These are phyloP conservation scores for Diaporthe aspalathi DNA, from an alignment of 2,329 filamentous ascomycete genomes.

Conservation along the genomic window DNA sequence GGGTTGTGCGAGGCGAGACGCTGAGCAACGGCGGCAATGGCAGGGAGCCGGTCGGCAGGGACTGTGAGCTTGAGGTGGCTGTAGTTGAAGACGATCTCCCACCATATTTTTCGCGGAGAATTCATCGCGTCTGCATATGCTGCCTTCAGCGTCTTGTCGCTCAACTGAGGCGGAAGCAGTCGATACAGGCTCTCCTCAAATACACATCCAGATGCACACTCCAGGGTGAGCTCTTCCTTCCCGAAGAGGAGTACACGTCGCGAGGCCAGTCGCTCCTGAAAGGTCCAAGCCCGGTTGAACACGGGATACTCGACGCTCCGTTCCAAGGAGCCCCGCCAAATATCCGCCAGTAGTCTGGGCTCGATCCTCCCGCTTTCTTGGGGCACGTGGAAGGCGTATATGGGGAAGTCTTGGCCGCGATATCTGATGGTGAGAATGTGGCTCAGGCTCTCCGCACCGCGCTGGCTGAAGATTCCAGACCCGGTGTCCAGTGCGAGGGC, in stretches of 20 bases:
- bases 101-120: neutral
- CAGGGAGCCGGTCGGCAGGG: constrained; percentile 2
- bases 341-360: neutral
- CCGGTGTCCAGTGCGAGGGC: neutral
- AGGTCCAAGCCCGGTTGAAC: constrained; percentile 15
- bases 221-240: constrained; percentile 21
- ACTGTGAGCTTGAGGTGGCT: constrained; percentile 19
- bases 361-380: constrained; percentile 17
- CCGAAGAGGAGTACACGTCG: constrained; percentile 19
- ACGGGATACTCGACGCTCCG: neutral
- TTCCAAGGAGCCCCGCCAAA: neutral
- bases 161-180: neutral
- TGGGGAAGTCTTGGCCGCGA: neutral
- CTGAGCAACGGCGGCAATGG: constrained; percentile 14
- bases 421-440: neutral
- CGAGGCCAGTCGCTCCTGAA: constrained; percentile 28
- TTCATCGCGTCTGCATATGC: neutral
- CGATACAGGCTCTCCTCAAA: neutral
- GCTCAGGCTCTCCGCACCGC: neutral
- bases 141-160: constrained; percentile 2
- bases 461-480: neutral
- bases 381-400: neutral
- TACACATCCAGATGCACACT: constrained; percentile 11
- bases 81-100: neutral
- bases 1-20: neutral